These are phyloP conservation scores for Gynandropsis gynandra DNA, from an alignment of 345 rosid species.

Conservation along the genomic window DNA sequence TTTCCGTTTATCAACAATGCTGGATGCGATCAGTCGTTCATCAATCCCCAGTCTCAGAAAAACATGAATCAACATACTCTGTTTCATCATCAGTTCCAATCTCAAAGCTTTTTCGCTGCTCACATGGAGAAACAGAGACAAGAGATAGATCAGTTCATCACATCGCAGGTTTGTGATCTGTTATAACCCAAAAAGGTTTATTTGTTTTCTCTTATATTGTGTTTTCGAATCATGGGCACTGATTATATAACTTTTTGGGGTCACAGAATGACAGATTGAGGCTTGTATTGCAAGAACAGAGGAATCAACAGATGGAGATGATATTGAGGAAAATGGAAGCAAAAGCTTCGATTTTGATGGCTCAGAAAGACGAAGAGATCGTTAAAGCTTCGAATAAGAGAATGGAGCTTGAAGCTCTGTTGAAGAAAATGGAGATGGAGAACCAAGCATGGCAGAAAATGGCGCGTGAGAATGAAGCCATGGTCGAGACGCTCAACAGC, in stretches of 20 bases:
- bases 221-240: not conserved
- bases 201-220: not conserved
- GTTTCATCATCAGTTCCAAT: conserved; percentile 11
- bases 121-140: conserved; percentile 29
- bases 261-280: conserved; percentile 41
- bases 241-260: not conserved
- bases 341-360: conserved; percentile 24
- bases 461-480: conserved; percentile 41
- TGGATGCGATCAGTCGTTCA: conserved; percentile 7
- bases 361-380: conserved; percentile 49
- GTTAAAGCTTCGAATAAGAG: conserved; percentile 31
- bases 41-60: conserved; percentile 25
- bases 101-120: not conserved
- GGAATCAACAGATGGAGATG: conserved; percentile 31
- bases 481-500: conserved; percentile 33
- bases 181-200: not conserved
- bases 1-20: conserved; percentile 29
- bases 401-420: conserved; percentile 36
- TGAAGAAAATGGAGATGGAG: conserved; percentile 41
- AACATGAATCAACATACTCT: conserved; percentile 31
- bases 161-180: conserved; percentile 40
- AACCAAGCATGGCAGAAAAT: conserved; percentile 41
- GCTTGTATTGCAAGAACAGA: conserved; percentile 36
- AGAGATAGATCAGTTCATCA: conserved; percentile 43
- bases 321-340: conserved; percentile 32